Evolutionary conservation across 75 land plant species (phyloP).

Genomic region (Ceratopteris richardii): DNA sequence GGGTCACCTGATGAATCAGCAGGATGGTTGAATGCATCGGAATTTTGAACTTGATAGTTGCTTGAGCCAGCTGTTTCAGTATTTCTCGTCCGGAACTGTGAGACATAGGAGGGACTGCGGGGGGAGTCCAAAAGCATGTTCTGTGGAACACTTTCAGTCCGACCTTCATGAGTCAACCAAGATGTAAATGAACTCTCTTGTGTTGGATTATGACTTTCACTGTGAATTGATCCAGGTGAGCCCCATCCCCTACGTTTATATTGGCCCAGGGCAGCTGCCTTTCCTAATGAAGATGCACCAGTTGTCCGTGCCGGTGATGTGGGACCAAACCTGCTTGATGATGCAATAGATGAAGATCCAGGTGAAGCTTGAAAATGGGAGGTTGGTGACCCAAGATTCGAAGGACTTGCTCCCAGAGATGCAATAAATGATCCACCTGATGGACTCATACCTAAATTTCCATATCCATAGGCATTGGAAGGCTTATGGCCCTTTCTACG

Average conservation of each 20-base stretch:
- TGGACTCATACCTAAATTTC: conserved; percentile 56
- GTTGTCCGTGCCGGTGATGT: conserved; percentile 5
- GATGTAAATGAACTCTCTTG: conserved; percentile 28
- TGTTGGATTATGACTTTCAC: conserved; percentile 1
- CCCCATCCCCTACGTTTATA: conserved; percentile 41
- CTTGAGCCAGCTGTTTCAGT: conserved; percentile 13
- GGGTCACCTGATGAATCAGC: conserved; percentile 33
- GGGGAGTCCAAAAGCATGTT: conserved; percentile 28
- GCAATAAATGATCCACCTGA: conserved; percentile 43
- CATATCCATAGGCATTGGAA: conserved; percentile 25
- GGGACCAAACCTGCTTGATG: conserved; percentile 68
- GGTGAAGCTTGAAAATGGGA: conserved; percentile 40
- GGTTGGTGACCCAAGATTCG: conserved; percentile 72
- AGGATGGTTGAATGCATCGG: conserved; percentile 6
- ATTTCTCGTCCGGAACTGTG: conserved; percentile 35
- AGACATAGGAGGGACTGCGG: conserved; percentile 19
- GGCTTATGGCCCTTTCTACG: conserved; percentile 34
- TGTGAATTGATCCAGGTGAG: conserved; percentile 18
- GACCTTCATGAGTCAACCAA: conserved; percentile 27
- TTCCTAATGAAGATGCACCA: conserved; percentile 53
- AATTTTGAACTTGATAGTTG: conserved; percentile 7
- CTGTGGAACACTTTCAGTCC: conserved; percentile 26
- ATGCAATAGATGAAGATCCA: conserved; percentile 33
- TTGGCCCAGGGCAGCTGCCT: conserved; percentile 44
- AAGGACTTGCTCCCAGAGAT: conserved; percentile 82